A percentile compares a stretch with the other conserved stretches of the same genome.
Conservation (phyloP, 192 early-diverging fungal genomes). For the Rhizophlyctis rosea region DNA sequence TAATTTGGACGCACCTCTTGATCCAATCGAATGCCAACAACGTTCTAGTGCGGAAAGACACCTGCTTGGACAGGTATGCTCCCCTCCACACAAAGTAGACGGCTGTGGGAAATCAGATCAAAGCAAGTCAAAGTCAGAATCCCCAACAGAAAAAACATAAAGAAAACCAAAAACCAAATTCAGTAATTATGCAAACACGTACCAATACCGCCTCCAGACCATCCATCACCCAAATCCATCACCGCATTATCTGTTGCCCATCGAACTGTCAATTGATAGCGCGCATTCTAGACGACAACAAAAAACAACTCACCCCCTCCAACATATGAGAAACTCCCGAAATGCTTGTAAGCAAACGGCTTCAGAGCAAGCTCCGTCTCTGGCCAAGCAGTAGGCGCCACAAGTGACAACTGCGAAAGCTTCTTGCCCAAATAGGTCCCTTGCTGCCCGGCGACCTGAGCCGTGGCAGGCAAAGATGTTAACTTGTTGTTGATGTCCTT, state of each 20-base stretch:
- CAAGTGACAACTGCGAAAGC: conserved; percentile 22
- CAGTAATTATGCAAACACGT: background rate
- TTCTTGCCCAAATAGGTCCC: conserved; percentile 34
- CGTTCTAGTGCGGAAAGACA: conserved; percentile 35
- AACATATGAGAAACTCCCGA: conserved; percentile 41
- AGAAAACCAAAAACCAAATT: background rate
- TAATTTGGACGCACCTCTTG: conserved; percentile 28
- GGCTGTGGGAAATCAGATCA: background rate
- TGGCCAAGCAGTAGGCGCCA: background rate
- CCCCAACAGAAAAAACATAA: conserved; percentile 9
- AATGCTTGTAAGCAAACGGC: conserved; percentile 36
- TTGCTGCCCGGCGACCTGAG: conserved; percentile 41
- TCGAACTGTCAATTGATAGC: background rate
- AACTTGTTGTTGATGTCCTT: conserved; percentile 32
- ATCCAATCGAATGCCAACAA: conserved; percentile 41
- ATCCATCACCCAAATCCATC: conserved; percentile 25
- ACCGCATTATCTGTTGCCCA: conserved; percentile 25
- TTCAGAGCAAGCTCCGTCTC: conserved; percentile 6
- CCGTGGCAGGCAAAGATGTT: conserved; percentile 42
- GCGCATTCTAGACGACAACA: background rate
- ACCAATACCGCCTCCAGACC: conserved; percentile 21
- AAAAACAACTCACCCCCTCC: conserved; percentile 19
- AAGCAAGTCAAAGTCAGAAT: background rate
- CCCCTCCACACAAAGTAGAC: conserved; percentile 35
- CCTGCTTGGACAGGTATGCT: conserved; percentile 42